Base-by-base conservation (phyloP, 768 basidiomycete genomes). In the Botryobasidium botryosum region DNA sequence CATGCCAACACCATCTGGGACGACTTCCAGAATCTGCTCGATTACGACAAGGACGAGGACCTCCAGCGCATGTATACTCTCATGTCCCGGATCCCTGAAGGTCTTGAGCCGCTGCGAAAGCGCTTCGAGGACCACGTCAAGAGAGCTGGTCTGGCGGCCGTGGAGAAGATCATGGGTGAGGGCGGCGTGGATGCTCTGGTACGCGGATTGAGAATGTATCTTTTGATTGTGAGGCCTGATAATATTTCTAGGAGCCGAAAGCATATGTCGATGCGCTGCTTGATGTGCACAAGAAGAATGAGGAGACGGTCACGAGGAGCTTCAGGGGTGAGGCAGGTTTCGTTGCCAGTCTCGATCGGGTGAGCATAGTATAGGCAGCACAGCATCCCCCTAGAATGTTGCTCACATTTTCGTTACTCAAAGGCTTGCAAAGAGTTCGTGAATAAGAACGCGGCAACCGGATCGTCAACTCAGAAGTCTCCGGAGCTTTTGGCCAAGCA, bases 81-180 rank as follows among this genome's bases (percentile, higher is more conserved):
- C n/a, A 68, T 97, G 20, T 78, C 82, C 10, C 80, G 91, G 27
- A 91, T 96, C 48, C 75, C 77, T 15, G 79, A 87, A 53, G 92
- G 91, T 5, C 66, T 96, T 46, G 86, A 92, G 53, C 90, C 88
- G 0, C 62, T 96, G 44, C 73, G 87, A 55, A 83, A 82, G 68
- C 79, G 75, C 56, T 99, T 96, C 56, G 91, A 91, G 63, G 79
- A 83, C 52, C 90, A 94, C 60, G 92, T 97, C 57, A 94, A 92
- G 71, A 74, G 76, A 55, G 75, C 84, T 12, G 92, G 92, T 24
- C 60, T 85, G 47, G 72, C 74, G 23, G 81, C 86, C 1, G 80
- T 96, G 21, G 73, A 78, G 38, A 84, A 79, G 57, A 59, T 79
- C 23, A 66, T 67, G 7, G 65, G 73, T 41, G 69, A 69, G 36